Percentiles rank a stretch among this genome's conserved stretches.
phyloP scores from a whole-genome alignment of 257 asterid species.

The Parsonsia alboflavescens region DNA sequence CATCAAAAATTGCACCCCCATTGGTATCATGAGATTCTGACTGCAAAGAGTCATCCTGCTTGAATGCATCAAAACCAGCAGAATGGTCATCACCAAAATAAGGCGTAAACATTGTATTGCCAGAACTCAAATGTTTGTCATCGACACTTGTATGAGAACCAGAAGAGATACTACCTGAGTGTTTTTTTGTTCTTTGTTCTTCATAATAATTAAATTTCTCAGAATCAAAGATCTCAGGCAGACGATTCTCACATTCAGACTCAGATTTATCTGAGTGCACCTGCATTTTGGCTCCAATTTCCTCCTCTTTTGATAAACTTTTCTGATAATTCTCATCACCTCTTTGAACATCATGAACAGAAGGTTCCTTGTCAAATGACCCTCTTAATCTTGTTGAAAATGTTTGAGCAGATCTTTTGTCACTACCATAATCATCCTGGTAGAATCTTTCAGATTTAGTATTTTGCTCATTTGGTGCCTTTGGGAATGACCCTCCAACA shows the following conservation, averaged over 20 bases:
- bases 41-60: conserved; percentile 30
- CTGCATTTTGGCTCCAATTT: conserved; percentile 9
- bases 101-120: conserved; percentile 31
- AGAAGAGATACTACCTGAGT: conserved; percentile 38
- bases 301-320: conserved; percentile 30
- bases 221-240: conserved; percentile 25
- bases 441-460: conserved; percentile 23
- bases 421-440: conserved; percentile 26
- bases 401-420: conserved; percentile 27
- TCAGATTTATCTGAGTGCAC: conserved; percentile 32
- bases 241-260: conserved; percentile 27
- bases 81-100: conserved; percentile 31
- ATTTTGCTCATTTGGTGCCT: conserved; percentile 27
- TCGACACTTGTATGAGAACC: conserved; percentile 37
- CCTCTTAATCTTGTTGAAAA: conserved; percentile 33
- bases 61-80: conserved; percentile 20
- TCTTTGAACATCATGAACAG: conserved; percentile 26
- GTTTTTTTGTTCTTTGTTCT: conserved; percentile 37
- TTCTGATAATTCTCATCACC: conserved; percentile 30
- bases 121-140: conserved; percentile 38
- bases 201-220: conserved; percentile 25
- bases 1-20: conserved; percentile 49
- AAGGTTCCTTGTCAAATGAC: conserved; percentile 30
- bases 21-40: conserved; percentile 35
- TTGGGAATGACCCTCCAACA: conserved; percentile 24